These are phyloP conservation scores for Ambrosiella cleistominuta DNA, from an alignment of 2,329 filamentous ascomycete genomes.

Conservation along the genomic window DNA sequence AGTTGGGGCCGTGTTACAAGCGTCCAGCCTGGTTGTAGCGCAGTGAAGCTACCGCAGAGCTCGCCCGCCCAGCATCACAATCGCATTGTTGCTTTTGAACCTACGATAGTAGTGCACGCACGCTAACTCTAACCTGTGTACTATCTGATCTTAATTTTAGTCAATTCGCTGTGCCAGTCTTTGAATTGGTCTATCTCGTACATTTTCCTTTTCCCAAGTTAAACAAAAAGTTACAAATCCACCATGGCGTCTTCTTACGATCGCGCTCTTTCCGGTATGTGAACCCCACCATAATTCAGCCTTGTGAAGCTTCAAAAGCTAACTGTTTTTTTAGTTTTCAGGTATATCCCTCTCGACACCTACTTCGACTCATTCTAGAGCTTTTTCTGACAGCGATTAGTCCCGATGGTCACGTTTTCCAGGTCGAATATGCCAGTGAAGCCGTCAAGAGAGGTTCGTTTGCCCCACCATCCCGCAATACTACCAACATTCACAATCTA, in stretches of 20 bases:
- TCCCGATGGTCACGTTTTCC: conserved; percentile 98
- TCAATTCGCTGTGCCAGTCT: not conserved
- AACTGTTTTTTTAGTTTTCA: conserved; percentile 56
- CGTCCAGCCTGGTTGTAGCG: conserved; percentile 5
- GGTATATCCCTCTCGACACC: conserved; percentile 31
- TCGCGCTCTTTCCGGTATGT: conserved; percentile 91
- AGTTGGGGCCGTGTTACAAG: conserved; percentile 13
- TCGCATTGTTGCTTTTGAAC: not conserved
- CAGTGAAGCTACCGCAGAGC: not conserved
- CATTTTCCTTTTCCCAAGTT: not conserved
- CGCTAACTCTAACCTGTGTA: too few species aligned
- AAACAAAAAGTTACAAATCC: not conserved
- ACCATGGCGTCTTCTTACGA: conserved; percentile 89
- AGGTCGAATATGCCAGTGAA: conserved; percentile 98
- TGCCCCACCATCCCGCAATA: conserved; percentile 2
- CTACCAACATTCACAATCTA: not conserved
- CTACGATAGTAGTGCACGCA: not conserved
- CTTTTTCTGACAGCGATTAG: conserved; percentile 33
- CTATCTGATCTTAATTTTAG: not conserved
- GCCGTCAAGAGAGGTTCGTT: conserved; percentile 84
- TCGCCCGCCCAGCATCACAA: not conserved
- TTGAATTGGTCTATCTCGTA: not conserved
- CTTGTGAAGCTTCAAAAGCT: conserved; percentile 22
- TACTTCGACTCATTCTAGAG: conserved; percentile 37
- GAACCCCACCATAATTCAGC: conserved; percentile 14